Evolutionary conservation across 208 protist genomes (phyloP).

Genomic region (Crithidia brevicula): DNA sequence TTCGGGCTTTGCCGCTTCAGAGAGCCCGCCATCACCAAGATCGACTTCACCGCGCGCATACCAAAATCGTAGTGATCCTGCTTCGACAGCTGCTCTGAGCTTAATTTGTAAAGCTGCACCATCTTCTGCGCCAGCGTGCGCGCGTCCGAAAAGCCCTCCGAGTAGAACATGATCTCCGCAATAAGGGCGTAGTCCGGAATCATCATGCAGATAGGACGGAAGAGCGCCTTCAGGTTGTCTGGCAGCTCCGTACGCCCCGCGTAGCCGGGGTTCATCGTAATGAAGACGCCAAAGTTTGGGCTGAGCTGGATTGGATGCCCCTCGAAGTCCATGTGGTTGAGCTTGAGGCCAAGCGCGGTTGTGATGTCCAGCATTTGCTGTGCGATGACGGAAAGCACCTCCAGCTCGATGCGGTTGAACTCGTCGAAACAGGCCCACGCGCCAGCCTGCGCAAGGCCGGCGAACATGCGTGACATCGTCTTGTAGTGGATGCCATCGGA

Average conservation of each 20-base stretch:
- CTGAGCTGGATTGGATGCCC: slow-evolving; percentile 93
- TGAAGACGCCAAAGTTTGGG: slow-evolving; percentile 96
- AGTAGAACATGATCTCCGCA: slow-evolving; percentile 98
- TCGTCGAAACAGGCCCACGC: slow-evolving; percentile 98
- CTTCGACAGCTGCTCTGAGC: slow-evolving; percentile 96
- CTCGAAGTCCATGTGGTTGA: slow-evolving; percentile 92
- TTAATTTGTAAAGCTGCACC: slow-evolving; percentile 97
- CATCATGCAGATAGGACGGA: slow-evolving; percentile 98
- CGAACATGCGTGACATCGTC: slow-evolving; percentile 97
- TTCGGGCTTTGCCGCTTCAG: slow-evolving; percentile 91
- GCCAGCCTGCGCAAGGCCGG: slow-evolving; percentile 94
- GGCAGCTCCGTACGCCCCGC: slow-evolving; percentile 97
- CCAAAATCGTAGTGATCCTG: slow-evolving; percentile 97
- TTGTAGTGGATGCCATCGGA: slow-evolving; percentile 97
- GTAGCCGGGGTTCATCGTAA: slow-evolving; percentile 99
- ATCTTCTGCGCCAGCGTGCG: slow-evolving; percentile 95
- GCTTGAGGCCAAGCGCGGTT: slow-evolving; percentile 86
- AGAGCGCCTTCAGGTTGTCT: slow-evolving; percentile 98
- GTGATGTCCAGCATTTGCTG: slow-evolving; percentile 96
- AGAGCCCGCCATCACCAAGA: slow-evolving; percentile 95
- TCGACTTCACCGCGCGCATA: slow-evolving; percentile 96
- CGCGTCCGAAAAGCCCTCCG: slow-evolving; percentile 97
- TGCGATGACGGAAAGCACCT: slow-evolving; percentile 97
- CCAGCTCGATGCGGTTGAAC: slow-evolving; percentile 97
- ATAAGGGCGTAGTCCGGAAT: slow-evolving; percentile 98